phyloP scores from a whole-genome alignment of 768 basidiomycete genomes.

The Pleurotus cornucopiae region DNA sequence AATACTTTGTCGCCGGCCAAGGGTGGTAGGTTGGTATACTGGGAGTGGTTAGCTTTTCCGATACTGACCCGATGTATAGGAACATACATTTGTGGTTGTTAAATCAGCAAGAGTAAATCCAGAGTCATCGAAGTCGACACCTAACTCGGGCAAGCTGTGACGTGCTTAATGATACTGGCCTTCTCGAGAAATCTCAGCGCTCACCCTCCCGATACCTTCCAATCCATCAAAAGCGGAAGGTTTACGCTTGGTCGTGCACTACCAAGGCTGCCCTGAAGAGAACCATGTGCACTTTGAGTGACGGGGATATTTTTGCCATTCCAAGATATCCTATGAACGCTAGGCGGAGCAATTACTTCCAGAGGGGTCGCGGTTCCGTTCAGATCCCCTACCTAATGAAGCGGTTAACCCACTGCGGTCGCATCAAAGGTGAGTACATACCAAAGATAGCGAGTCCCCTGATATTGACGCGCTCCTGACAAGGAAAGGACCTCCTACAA shows the following conservation, averaged over 20 bases:
- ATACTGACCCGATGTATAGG: neutral
- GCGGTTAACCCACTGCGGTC: neutral
- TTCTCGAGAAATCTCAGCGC: neutral
- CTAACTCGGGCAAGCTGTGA: slow-evolving; percentile 45
- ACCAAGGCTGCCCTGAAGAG: slow-evolving; percentile 22
- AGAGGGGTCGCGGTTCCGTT: slow-evolving; percentile 40
- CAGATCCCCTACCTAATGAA: slow-evolving; percentile 39
- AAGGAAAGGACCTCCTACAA: slow-evolving; percentile 51
- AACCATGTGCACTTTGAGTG: slow-evolving; percentile 23
- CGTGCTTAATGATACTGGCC: neutral
- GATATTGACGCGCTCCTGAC: slow-evolving; percentile 43
- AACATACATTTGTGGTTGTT: slow-evolving; percentile 40
- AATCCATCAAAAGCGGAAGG: slow-evolving; percentile 33
- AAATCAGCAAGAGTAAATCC: slow-evolving; percentile 37
- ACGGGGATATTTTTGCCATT: slow-evolving; percentile 28
- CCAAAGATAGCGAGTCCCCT: slow-evolving; percentile 30
- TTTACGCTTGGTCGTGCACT: slow-evolving; percentile 13
- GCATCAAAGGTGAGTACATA: slow-evolving; percentile 10
- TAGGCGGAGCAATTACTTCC: slow-evolving; percentile 37
- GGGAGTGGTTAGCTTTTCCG: neutral
- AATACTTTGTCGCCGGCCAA: slow-evolving; percentile 38
- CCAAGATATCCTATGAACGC: slow-evolving; percentile 33
- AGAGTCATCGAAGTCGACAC: slow-evolving; percentile 43
- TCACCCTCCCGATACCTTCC: slow-evolving; percentile 47
- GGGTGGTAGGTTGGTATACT: slow-evolving; percentile 49